Evolutionary conservation across 768 basidiomycete genomes (phyloP), one percentile per base, ranked within the genome.

Genomic region (Lactarius evosmus): DNA sequence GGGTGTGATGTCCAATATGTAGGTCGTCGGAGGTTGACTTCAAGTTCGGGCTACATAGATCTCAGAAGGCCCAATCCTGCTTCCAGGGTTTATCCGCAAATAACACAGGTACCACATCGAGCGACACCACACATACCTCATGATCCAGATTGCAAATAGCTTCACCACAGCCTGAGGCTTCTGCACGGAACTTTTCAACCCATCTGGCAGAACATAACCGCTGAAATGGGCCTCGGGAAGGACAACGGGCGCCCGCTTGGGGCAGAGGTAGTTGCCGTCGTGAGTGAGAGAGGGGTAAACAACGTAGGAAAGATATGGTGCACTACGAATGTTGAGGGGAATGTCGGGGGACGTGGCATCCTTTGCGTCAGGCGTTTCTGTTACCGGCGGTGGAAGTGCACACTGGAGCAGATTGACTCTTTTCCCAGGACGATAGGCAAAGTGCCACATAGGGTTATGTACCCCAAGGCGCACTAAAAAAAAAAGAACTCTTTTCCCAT

Each of bases 31-130:
- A n/a, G n/a, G n/a, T n/a, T n/a, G n/a, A n/a, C n/a, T n/a, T n/a
- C n/a, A n/a, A n/a, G n/a, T n/a, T n/a, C n/a, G n/a, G 16, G 17
- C 27, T n/a, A 44, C 30, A 49, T 44, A 29, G 29, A 7, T 75
- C 88, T 67, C 70, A 97, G 93, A 44, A 99, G 97, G 95, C 83
- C 95, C 98, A n/a, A 99, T 83, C 70, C 75, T 87, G 90, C 72
- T 89, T 87, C 71, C 96, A 93, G 60, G 98, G 75, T 72, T 88
- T 92, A 41, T 94, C 94, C 8, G 83, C 86, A 70, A 92, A 97
- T 59, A 92, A 97, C 60, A 92, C 88, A 4, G 84, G 78, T 36
- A 98, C 76, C 60, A 87, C 86, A 60, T 98, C 94, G 17, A 98
- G 80, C 55, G 98, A 76, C 5, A 94, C 95, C 89, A 99, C 96